phyloP scores from a whole-genome alignment of 1,284 basidiomycete species.

The Apiotrichum akiyoshidainum region DNA sequence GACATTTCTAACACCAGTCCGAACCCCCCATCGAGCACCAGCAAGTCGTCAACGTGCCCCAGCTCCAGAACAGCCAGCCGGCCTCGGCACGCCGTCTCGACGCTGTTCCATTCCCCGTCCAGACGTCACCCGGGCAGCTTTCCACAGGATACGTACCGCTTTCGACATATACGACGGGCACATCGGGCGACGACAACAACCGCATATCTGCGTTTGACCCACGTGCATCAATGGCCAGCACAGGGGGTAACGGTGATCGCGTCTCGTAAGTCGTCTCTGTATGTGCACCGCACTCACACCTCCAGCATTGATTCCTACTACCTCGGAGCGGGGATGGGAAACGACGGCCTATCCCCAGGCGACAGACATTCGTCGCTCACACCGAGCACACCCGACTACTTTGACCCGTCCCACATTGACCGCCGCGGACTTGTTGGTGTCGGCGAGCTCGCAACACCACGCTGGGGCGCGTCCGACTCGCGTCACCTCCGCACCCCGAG shows the following conservation, averaged over 20 bases:
- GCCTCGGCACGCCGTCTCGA: neutral
- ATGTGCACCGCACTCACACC: no score
- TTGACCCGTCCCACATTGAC: conserved; percentile 77
- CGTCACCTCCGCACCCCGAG: conserved; percentile 42
- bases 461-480: conserved; percentile 64
- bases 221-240: conserved; percentile 15
- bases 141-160: conserved; percentile 10
- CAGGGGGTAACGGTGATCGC: conserved; percentile 17
- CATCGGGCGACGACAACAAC: neutral
- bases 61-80: neutral
- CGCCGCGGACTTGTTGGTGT: conserved; percentile 84
- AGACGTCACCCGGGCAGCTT: conserved; percentile 4
- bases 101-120: conserved; percentile 14
- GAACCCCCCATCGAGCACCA: neutral
- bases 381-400: conserved; percentile 36
- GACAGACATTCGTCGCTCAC: conserved; percentile 18
- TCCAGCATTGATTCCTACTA: conserved; percentile 36
- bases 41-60: no score
- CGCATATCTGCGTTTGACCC: conserved; percentile 13
- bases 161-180: conserved; percentile 17
- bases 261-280: conserved; percentile 26
- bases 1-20: neutral
- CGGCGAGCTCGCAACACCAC: conserved; percentile 94
- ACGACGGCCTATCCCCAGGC: conserved; percentile 10
- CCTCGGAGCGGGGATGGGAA: conserved; percentile 11